These are phyloP conservation scores for Licmophora abbreviata DNA, from an alignment of 108 stramenopile species.

Conservation along the genomic window DNA sequence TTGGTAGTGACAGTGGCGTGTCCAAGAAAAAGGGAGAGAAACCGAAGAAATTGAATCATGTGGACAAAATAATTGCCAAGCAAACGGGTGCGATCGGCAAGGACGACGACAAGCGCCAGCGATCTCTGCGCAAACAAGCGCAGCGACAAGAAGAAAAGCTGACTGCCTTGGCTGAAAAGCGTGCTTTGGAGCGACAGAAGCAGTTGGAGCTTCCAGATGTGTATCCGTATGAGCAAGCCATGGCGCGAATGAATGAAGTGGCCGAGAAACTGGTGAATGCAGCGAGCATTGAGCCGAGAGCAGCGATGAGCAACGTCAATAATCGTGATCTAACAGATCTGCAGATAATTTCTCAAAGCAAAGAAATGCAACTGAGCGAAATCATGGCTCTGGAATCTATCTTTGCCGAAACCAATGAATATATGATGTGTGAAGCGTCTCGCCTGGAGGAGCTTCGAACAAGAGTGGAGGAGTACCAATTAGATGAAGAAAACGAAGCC, in stretches of 20 bases:
- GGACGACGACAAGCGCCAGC: constrained; percentile 1
- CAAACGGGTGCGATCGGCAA: not conserved
- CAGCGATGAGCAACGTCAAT: not conserved
- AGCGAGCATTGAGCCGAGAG: not conserved
- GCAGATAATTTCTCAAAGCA: constrained; percentile 21
- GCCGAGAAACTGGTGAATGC: constrained; percentile 2
- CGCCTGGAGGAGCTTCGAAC: constrained; percentile 13
- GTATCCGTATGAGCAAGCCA: constrained; percentile 15
- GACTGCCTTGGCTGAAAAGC: constrained; percentile 7
- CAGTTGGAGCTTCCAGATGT: constrained; percentile 8
- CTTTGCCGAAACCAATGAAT: constrained; percentile 16
- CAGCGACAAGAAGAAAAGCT: constrained; percentile 27
- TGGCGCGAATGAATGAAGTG: constrained; percentile 8
- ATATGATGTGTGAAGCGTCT: constrained; percentile 10
- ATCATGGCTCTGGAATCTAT: constrained; percentile 33
- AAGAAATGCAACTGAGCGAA: constrained; percentile 34
- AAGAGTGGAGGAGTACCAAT: constrained; percentile 16
- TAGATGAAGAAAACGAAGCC: constrained; percentile 6
- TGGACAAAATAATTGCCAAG: constrained; percentile 12
- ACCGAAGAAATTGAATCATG: constrained; percentile 8
- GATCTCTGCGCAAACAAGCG: constrained; percentile 7
- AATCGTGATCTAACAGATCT: not conserved
- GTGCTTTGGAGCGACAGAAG: constrained; percentile 6
- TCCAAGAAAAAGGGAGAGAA: constrained; percentile 12
- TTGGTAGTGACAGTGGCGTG: constrained; percentile 8